Conservation (phyloP, 306 rosid species). For the Neltuma alba region DNA sequence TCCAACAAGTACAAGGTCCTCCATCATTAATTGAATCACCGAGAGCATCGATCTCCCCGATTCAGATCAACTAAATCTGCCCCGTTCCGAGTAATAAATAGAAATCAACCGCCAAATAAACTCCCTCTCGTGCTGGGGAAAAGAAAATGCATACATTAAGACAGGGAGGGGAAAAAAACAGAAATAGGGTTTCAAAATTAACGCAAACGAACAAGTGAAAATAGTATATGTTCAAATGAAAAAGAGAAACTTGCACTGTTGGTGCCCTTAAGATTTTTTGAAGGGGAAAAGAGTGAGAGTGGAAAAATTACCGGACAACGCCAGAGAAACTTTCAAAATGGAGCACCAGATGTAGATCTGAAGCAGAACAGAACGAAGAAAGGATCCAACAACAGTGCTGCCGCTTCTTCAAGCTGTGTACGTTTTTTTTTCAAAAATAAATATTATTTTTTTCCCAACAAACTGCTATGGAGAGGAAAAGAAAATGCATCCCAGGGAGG, state of each 20-base stretch:
- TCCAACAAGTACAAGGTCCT: not conserved
- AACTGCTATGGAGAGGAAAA: constrained; percentile 30
- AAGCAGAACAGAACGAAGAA: not conserved
- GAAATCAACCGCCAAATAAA: not conserved
- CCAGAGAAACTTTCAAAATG: constrained; percentile 10
- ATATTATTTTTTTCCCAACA: not conserved
- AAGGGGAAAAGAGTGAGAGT: not conserved
- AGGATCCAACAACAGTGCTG: constrained; percentile 18
- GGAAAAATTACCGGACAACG: constrained; percentile 42
- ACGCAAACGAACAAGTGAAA: not conserved
- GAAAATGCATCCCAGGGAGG: constrained; percentile 22
- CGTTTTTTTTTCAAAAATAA: not conserved
- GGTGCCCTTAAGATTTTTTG: not conserved
- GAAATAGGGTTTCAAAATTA: not conserved
- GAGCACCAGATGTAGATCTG: constrained; percentile 8
- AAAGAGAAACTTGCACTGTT: not conserved
- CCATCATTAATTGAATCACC: constrained; percentile 18
- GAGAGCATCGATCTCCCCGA: constrained; percentile 29
- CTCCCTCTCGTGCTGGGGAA: constrained; percentile 27
- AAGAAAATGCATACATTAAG: not conserved
- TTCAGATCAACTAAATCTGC: constrained; percentile 36
- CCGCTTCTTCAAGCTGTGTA: not conserved
- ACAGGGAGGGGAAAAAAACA: not conserved
- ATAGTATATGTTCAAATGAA: not conserved
- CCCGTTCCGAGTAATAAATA: not conserved